phyloP scores from a whole-genome alignment of 345 rosid species.

The Lepidium didymum region DNA sequence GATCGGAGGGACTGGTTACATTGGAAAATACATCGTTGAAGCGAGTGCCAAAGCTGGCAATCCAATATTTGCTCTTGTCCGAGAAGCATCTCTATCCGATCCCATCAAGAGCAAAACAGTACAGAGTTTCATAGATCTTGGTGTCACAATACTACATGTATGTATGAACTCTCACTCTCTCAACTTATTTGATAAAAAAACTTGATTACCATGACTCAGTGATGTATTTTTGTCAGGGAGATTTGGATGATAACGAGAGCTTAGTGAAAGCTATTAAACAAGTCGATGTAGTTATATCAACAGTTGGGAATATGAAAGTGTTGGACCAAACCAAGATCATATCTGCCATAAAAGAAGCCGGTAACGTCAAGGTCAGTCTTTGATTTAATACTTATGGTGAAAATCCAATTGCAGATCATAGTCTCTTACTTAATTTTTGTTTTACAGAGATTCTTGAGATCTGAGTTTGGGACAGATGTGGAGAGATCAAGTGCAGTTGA shows the following conservation, averaged over 20 bases:
- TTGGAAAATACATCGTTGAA: constrained; percentile 24
- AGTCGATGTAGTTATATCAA: no score
- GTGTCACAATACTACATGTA: constrained; percentile 17
- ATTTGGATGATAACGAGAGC: no score
- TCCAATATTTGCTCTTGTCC: constrained; percentile 27
- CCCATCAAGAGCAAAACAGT: constrained; percentile 22
- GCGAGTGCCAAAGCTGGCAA: constrained; percentile 24
- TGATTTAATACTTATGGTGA: no score
- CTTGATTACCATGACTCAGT: no score
- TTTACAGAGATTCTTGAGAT: constrained; percentile 51
- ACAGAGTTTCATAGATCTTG: constrained; percentile 16
- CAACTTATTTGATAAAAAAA: no score
- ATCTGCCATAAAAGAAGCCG: no score
- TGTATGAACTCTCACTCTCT: background rate
- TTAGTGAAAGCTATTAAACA: no score
- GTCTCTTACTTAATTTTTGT: background rate
- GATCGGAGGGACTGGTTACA: constrained; percentile 34
- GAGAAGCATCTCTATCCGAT: constrained; percentile 19
- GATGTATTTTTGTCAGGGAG: no score
- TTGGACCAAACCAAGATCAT: no score
- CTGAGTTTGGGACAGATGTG: constrained; percentile 56
- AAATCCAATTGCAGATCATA: no score
- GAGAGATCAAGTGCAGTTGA: constrained; percentile 47
- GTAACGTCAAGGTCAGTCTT: no score
- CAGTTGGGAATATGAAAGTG: no score